These are phyloP conservation scores for Phascolomyces articulosus DNA, from an alignment of 371 early-diverging fungal species.

Conservation along the genomic window DNA sequence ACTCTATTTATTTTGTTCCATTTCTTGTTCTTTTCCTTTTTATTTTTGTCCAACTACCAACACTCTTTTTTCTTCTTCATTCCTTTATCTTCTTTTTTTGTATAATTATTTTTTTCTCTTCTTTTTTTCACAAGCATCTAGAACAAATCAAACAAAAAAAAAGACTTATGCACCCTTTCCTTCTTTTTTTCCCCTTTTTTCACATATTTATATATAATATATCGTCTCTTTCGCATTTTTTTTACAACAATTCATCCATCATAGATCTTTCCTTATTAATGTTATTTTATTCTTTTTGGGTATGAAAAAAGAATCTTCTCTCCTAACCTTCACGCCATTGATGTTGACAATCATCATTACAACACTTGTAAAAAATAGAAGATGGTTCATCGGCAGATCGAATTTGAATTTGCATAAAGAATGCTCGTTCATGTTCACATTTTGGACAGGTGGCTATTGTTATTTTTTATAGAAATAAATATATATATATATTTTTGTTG, in stretches of 20 bases:
- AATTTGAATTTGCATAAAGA: conserved; percentile 93
- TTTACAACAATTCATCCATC: too few species aligned
- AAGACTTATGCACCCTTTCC: neutral
- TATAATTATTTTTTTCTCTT: neutral
- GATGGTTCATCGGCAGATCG: conserved; percentile 97
- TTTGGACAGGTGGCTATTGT: conserved; percentile 77
- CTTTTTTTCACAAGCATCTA: neutral
- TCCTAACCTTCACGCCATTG: conserved; percentile 76
- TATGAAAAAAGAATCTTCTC: neutral
- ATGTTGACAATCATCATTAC: conserved; percentile 66
- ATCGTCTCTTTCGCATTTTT: too few species aligned
- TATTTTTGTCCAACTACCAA: neutral
- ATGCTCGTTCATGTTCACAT: conserved; percentile 88
- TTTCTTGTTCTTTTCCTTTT: neutral
- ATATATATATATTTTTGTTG: too few species aligned
- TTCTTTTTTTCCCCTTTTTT: neutral
- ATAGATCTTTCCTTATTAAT: neutral
- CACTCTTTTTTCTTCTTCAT: neutral
- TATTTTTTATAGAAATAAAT: neutral
- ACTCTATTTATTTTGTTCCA: too few species aligned
- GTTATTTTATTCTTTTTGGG: neutral
- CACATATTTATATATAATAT: neutral
- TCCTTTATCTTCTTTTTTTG: too few species aligned
- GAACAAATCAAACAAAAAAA: conserved; percentile 6
- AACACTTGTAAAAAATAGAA: conserved; percentile 89